Conservation (phyloP, 179 eudicot species). For the Beta corolliflora region DNA sequence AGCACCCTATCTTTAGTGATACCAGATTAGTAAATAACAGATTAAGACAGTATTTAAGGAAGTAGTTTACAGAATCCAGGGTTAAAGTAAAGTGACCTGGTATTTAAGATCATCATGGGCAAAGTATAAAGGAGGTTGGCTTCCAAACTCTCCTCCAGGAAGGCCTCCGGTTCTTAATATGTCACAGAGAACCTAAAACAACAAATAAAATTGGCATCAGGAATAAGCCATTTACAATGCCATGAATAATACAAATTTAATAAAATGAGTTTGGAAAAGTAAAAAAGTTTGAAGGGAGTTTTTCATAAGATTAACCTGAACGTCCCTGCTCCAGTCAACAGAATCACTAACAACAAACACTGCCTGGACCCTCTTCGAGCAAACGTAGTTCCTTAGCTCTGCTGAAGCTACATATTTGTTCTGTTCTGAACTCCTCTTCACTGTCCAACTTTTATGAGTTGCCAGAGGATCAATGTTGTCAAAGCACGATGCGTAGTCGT, state of each 20-base stretch:
- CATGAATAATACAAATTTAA: conserved; percentile 5
- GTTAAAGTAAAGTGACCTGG: conserved; percentile 55
- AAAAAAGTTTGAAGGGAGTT: not conserved
- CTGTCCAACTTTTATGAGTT: conserved; percentile 66
- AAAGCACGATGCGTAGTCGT: conserved; percentile 87
- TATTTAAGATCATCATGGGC: conserved; percentile 94
- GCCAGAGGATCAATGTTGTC: conserved; percentile 91
- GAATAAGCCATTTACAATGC: not conserved
- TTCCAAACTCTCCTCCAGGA: conserved; percentile 72
- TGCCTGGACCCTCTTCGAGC: conserved; percentile 69
- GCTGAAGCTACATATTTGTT: conserved; percentile 21
- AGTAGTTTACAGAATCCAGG: conserved; percentile 11
- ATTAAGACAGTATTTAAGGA: not conserved
- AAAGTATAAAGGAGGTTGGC: conserved; percentile 81
- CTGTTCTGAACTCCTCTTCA: conserved; percentile 31
- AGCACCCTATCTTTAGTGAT: conserved; percentile 60
- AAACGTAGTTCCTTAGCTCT: conserved; percentile 38
- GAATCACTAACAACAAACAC: conserved; percentile 88
- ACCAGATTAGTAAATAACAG: conserved; percentile 31
- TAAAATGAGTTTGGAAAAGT: not conserved
- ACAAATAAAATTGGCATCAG: conserved; percentile 15
- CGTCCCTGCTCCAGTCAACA: conserved; percentile 95
- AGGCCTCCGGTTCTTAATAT: conserved; percentile 90
- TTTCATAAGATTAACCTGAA: conserved; percentile 64
- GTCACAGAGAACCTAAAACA: conserved; percentile 88